Conservation (phyloP, 2,329 filamentous ascomycete species). For the Epichloe sylvatica region DNA sequence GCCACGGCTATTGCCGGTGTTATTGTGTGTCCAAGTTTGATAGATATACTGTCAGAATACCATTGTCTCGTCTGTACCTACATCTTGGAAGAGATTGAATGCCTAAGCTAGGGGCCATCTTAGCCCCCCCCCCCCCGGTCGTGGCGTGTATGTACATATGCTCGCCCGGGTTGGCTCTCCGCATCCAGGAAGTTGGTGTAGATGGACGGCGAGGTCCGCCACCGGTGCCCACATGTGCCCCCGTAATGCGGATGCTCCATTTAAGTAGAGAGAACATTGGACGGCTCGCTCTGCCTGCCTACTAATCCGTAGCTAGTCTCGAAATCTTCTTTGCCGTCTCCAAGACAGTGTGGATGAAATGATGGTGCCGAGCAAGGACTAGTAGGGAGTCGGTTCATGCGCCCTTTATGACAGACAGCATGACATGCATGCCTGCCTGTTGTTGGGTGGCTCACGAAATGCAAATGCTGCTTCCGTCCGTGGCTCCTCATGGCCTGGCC, state of each 20-base stretch:
- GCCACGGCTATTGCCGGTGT: constrained; percentile 8
- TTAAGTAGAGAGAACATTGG: background rate
- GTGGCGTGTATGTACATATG: background rate
- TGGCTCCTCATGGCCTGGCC: too few relatives aligned
- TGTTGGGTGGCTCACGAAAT: too few relatives aligned
- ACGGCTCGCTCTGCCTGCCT: background rate
- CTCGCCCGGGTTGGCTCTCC: background rate
- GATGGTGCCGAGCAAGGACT: too few relatives aligned
- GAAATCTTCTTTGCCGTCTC: background rate
- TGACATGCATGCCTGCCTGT: too few relatives aligned
- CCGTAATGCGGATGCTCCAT: too few relatives aligned
- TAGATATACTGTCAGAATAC: background rate
- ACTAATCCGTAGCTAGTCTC: too few relatives aligned
- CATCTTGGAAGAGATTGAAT: background rate
- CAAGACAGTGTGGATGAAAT: too few relatives aligned
- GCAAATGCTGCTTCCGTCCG: too few relatives aligned
- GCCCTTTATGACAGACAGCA: too few relatives aligned
- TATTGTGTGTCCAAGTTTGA: background rate
- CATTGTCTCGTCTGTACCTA: background rate
- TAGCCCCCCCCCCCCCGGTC: background rate
- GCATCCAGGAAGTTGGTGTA: background rate
- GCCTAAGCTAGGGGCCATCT: background rate
- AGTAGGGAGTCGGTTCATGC: too few relatives aligned
- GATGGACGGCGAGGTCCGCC: background rate
- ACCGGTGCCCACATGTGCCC: too few relatives aligned